Conservation (phyloP, 73 alveolate species). For the Halteria grandinella region DNA sequence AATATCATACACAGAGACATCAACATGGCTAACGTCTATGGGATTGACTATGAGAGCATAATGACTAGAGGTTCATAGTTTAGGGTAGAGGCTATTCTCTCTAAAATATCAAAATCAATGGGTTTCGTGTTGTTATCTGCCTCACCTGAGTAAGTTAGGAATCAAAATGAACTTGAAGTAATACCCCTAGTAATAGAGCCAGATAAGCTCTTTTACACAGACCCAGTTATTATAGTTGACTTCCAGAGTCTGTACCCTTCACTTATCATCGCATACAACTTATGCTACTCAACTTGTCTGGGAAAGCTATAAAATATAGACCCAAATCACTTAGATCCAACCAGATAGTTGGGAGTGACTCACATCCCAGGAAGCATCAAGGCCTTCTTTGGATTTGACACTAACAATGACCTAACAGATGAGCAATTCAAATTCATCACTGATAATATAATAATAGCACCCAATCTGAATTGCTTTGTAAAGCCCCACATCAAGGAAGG, state of each 20-base stretch:
- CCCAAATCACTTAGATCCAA: slow-evolving; percentile 59
- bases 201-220: slow-evolving; percentile 75
- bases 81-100: slow-evolving; percentile 94
- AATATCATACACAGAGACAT: slow-evolving; percentile 86
- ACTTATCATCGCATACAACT: slow-evolving; percentile 96
- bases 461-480: slow-evolving; percentile 86
- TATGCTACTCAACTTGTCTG: slow-evolving; percentile 98
- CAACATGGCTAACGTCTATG: slow-evolving; percentile 93
- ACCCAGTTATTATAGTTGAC: slow-evolving; percentile 98
- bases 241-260: slow-evolving; percentile 96
- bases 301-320: slow-evolving; percentile 78
- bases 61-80: slow-evolving; percentile 95
- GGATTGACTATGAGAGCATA: slow-evolving; percentile 93
- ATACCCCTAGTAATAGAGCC: slow-evolving; percentile 99
- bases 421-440: slow-evolving; percentile 60
- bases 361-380: slow-evolving; percentile 70
- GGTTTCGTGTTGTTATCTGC: slow-evolving; percentile 91
- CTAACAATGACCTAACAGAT: slow-evolving; percentile 17
- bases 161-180: slow-evolving; percentile 81
- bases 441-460: slow-evolving; percentile 84
- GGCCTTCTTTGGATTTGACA: slow-evolving; percentile 64
- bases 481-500: slow-evolving; percentile 91
- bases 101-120: slow-evolving; percentile 81
- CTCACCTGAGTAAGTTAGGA: slow-evolving; percentile 73
- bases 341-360: slow-evolving; percentile 82